Base-by-base conservation (phyloP, 2,329 filamentous ascomycete species). In the Stachybotrys chlorohalonatus region DNA sequence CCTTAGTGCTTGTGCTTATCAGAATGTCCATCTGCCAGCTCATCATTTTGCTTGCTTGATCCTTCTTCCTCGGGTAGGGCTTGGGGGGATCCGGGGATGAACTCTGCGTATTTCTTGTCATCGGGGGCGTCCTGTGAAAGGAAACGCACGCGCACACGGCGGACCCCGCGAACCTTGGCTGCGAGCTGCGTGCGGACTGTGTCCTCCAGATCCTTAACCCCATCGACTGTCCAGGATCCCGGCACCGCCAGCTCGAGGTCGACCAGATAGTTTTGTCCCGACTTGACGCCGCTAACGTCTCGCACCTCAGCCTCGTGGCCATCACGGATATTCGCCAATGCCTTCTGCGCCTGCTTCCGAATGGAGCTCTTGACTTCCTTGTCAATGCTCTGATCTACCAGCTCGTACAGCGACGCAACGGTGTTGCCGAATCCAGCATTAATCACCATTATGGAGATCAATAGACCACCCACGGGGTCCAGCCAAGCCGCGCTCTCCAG, bases 381-480 rank as follows among this genome's bases (percentile, higher is more conserved):
- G 62, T 97, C 93, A 53, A 99, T 87, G 53, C 87, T 85, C 53
- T 88, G 86, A 70, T 99, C 94, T n/a, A 90, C 91, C 45, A 99
- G 78, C 72, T 99, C 94, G 64, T 90, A 81, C 11, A 99, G 75
- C 6, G 94, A 86, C 11, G 86, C 80, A 53, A 85, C 77, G 0
- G 91, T 96, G 73, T 99, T 99, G 60, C 84, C 84, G 75, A 83
- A 88, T 24, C 94, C 94, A 47, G 92, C 94, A 65, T 88, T 89
- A 60, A 97, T 87, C 36, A 99, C 93, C 83, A 99, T 88, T 57
- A 93, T 75, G 13, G 92, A 96, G 63, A 99, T 97, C 56, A 96
- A 75, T 5, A 99, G 79, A 9, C 94, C 92, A 54, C 94, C 94
- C 32, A 97, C 88, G 9, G 94, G 92, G 70, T 99, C 94, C 52